These are phyloP conservation scores for Ceratocystis papillata DNA, from an alignment of 2,329 filamentous ascomycete species.

Conservation along the genomic window DNA sequence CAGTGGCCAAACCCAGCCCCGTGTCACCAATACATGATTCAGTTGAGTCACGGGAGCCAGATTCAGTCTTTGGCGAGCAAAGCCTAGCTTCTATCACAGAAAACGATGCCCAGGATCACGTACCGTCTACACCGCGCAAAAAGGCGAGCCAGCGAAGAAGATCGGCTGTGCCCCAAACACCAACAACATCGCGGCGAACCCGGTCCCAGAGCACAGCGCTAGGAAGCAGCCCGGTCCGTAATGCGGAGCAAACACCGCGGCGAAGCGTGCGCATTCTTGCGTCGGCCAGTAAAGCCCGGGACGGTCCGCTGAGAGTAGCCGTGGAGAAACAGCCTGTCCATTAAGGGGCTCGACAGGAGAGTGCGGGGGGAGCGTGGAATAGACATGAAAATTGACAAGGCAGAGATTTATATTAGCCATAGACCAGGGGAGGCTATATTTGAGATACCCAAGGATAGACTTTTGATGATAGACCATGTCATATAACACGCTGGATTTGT, in stretches of 20 bases:
- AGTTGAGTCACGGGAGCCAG: not conserved
- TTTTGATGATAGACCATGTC: not conserved
- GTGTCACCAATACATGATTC: not conserved
- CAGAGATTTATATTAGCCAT: not conserved
- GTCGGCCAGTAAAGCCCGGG: not conserved
- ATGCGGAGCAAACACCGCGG: not conserved
- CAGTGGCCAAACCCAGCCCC: not conserved
- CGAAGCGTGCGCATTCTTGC: not conserved
- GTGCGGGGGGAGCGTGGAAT: not conserved
- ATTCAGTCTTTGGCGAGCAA: not conserved
- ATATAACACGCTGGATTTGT: not conserved
- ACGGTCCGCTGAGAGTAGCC: not conserved
- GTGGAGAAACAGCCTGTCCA: not conserved
- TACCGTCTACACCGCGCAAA: not conserved
- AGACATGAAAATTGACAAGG: not conserved
- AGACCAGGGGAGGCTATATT: not conserved
- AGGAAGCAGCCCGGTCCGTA: not conserved
- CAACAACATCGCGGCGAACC: not conserved
- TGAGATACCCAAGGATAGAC: constrained; percentile 5
- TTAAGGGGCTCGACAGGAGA: not conserved
- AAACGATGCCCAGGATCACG: not conserved
- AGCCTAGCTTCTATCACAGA: too few species aligned
- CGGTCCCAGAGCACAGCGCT: not conserved
- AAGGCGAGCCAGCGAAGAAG: not conserved
- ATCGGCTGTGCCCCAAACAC: not conserved